These are phyloP conservation scores for Astrothelium macrocarpum DNA, from an alignment of 495 filamentous ascomycete genomes.

Conservation along the genomic window DNA sequence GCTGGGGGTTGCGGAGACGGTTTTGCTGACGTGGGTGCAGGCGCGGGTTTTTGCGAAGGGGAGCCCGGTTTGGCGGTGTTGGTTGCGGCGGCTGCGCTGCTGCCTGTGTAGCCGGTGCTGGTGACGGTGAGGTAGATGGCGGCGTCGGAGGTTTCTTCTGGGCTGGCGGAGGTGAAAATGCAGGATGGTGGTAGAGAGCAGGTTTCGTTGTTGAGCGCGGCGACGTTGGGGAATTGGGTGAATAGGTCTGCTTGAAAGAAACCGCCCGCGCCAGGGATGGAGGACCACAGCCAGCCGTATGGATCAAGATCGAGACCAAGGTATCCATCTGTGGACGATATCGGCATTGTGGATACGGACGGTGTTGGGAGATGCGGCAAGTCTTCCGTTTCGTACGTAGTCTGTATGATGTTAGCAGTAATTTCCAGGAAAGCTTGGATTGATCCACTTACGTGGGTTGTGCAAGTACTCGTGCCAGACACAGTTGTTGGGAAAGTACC, in stretches of 20 bases:
- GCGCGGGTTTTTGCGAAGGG: background rate
- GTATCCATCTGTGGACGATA: background rate
- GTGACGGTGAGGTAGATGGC: conserved; percentile 1
- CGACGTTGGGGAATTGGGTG: background rate
- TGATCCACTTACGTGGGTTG: background rate
- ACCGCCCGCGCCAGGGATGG: background rate
- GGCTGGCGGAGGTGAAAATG: background rate
- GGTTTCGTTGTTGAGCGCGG: background rate
- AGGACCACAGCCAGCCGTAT: background rate
- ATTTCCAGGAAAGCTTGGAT: background rate
- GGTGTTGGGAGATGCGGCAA: background rate
- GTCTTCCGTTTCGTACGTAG: background rate
- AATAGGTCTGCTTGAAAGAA: background rate
- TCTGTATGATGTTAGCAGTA: background rate
- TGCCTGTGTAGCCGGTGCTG: background rate
- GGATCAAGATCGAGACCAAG: background rate
- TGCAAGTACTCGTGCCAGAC: background rate
- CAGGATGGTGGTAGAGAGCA: background rate
- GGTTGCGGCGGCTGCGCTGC: background rate
- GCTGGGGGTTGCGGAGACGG: background rate
- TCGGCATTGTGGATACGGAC: background rate
- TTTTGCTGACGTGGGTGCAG: background rate
- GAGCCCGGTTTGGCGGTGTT: background rate
- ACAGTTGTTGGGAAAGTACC: background rate
- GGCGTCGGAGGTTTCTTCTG: background rate